phyloP scores from a whole-genome alignment of 2,329 filamentous ascomycete species.

The Pyricularia grisea region DNA sequence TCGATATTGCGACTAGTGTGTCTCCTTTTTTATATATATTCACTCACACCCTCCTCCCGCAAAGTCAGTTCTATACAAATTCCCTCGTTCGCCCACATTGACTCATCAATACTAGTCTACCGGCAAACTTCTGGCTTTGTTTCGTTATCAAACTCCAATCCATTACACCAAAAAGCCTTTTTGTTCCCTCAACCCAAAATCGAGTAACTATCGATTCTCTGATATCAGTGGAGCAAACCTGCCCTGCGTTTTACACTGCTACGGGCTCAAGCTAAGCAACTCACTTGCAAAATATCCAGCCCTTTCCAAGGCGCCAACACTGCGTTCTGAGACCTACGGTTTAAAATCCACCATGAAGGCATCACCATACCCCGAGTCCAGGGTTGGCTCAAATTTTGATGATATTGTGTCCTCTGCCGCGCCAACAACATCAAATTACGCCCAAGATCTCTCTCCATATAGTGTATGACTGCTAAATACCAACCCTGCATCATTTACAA shows the following conservation, averaged over 20 bases:
- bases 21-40: not conserved
- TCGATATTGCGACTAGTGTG: not conserved
- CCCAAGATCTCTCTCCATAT: not conserved
- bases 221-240: not conserved
- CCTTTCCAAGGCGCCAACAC: not conserved
- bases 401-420: not conserved
- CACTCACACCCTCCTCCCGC: not conserved
- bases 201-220: not conserved
- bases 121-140: not conserved
- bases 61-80: not conserved
- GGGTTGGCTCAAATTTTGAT: not conserved
- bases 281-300: not conserved
- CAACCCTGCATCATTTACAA: not conserved
- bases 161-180: not conserved
- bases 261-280: not conserved
- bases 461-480: not conserved
- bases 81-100: not conserved
- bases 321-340: not conserved
- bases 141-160: too few relatives aligned
- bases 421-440: not conserved
- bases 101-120: not conserved
- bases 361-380: not conserved
- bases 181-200: not conserved
- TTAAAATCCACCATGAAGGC: not conserved
- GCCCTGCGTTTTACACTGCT: not conserved